A percentile compares a stretch with the other conserved stretches of the same genome.
phyloP scores from a whole-genome alignment of 2,329 filamentous ascomycete genomes.

The Botryotinia convoluta region DNA sequence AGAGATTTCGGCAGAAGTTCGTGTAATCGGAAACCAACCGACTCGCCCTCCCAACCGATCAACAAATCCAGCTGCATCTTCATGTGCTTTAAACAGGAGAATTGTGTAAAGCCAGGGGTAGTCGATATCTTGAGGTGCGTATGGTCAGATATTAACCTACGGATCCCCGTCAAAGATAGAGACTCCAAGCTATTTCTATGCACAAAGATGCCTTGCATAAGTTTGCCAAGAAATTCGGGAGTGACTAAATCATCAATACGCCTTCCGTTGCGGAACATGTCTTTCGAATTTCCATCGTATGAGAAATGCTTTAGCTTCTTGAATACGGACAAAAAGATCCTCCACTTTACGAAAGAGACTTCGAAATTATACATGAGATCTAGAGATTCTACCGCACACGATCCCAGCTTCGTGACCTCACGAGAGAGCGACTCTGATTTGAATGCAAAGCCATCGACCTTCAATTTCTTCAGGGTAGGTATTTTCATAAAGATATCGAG shows the following conservation, averaged over 20 bases:
- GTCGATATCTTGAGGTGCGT: accelerated
- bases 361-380: background rate
- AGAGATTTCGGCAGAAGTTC: background rate
- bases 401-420: accelerated
- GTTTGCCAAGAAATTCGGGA: background rate
- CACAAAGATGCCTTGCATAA: background rate
- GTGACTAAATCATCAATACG: accelerated
- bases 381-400: background rate
- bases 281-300: background rate
- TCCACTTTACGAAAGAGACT: accelerated
- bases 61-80: background rate
- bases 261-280: accelerated
- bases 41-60: background rate
- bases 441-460: background rate
- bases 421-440: accelerated
- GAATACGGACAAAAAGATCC: background rate
- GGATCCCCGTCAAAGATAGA: background rate
- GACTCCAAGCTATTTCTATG: background rate
- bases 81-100: background rate
- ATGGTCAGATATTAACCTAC: background rate
- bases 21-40: background rate
- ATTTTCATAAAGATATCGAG: background rate
- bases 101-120: background rate
- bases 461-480: background rate
- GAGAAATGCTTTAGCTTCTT: background rate